Evolutionary conservation across 768 basidiomycete genomes (phyloP), one percentile per base, ranked within the genome.

Genomic region (Trametopsis cervina): DNA sequence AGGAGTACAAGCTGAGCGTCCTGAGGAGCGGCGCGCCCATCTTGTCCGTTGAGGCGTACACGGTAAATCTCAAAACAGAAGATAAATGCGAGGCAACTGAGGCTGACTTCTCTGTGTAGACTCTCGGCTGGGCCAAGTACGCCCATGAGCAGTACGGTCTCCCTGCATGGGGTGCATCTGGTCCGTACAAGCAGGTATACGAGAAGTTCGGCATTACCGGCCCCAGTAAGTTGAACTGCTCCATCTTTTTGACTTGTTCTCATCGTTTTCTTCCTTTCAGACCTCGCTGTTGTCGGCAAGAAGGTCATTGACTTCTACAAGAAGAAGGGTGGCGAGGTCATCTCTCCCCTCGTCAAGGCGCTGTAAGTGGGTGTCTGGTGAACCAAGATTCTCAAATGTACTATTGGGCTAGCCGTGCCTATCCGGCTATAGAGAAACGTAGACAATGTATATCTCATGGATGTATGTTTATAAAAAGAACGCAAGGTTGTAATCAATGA

Each of bases 271-370:
- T 13, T 39, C 47, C 44, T 40, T 22, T 3, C 46, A 83, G 85
- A 87, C 64, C 85, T 96, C 60, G 87, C 91, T 38, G 65, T 64
- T 39, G 77, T 91, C 20, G 81, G 87, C 56, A 84, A 91, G 77
- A 91, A 92, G 76, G 81, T 92, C 42, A 78, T 89, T 51, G 75
- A 73, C 44, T 91, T 88, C 75, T 95, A 94, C 77, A 86, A 83
- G 76, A 72, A 83, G 68, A 76, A 76, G 68, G 82, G 82, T n/a
- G 70, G 73, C 45, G 69, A 76, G 42, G 74, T 89, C 37, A 66
- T 80, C n/a, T 89, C 89, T 40, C 89, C 88, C 22, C 70, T 90
- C 26, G 66, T 80, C 52, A 88, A 81, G 69, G 88, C 88, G n/a
- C 61, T 90, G 59, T 72, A 68, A 48, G 22, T 23, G 25, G 17